These are phyloP conservation scores for Podaxis sp. DNA, from an alignment of 768 basidiomycete species.

Conservation along the genomic window DNA sequence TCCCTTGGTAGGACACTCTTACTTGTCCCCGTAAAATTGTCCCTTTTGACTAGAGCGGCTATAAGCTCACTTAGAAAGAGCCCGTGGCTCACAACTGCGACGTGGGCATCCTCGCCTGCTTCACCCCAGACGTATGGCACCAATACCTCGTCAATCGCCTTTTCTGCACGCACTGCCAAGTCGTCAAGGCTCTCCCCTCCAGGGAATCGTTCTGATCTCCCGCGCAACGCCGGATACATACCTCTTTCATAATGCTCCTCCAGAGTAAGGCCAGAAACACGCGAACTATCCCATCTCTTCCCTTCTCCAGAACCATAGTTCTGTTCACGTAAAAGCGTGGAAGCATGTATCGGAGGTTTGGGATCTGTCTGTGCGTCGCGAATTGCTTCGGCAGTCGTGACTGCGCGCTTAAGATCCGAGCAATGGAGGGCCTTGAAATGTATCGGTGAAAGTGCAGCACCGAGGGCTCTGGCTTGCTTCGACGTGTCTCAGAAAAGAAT, in stretches of 20 bases:
- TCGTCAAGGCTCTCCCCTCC: constrained; percentile 74
- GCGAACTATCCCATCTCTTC: constrained; percentile 38
- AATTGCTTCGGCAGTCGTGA: constrained; percentile 59
- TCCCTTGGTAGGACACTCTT: not conserved
- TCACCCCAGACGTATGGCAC: constrained; percentile 53
- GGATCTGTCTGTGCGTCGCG: constrained; percentile 45
- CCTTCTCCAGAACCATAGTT: constrained; percentile 74
- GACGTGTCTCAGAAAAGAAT: not conserved
- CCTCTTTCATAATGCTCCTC: constrained; percentile 52
- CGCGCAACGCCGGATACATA: constrained; percentile 49
- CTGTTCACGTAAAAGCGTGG: constrained; percentile 63
- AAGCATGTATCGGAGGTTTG: constrained; percentile 46
- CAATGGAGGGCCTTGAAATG: constrained; percentile 59
- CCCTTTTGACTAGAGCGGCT: constrained; percentile 42
- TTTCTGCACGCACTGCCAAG: constrained; percentile 52
- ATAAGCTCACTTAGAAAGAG: constrained; percentile 65
- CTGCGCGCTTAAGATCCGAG: constrained; percentile 66
- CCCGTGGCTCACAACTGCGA: constrained; percentile 78
- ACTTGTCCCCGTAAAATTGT: constrained; percentile 16
- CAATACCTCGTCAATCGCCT: constrained; percentile 50
- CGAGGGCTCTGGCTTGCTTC: constrained; percentile 69
- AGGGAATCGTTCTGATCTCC: constrained; percentile 56
- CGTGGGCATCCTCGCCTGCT: constrained; percentile 35
- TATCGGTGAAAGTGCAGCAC: constrained; percentile 45
- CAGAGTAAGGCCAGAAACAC: constrained; percentile 33